These are phyloP conservation scores for Fulvia fulva DNA, from an alignment of 2,329 filamentous ascomycete genomes.

Conservation along the genomic window DNA sequence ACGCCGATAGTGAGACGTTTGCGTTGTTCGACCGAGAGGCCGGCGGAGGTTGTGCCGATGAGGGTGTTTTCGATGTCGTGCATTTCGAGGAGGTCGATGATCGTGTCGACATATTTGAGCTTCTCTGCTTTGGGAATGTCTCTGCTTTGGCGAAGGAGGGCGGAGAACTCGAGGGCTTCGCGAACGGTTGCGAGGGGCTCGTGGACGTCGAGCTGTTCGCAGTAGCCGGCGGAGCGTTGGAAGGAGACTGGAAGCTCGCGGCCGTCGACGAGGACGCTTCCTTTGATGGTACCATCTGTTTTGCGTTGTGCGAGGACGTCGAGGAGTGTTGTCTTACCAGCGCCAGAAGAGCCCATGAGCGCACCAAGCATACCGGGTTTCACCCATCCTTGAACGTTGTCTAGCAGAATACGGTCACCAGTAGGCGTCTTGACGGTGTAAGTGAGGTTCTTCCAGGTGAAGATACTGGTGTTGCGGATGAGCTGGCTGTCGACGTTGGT, in stretches of 20 bases:
- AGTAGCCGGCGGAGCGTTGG: slow-evolving; percentile 52
- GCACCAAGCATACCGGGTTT: slow-evolving; percentile 73
- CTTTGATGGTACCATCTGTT: slow-evolving; percentile 42
- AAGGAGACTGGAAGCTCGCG: slow-evolving; percentile 41
- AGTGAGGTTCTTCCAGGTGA: slow-evolving; percentile 82
- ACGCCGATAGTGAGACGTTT: slow-evolving; percentile 56
- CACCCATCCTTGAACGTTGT: slow-evolving; percentile 67
- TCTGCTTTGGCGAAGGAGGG: slow-evolving; percentile 58
- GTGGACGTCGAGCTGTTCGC: slow-evolving; percentile 64
- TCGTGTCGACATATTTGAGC: slow-evolving; percentile 63
- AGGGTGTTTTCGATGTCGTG: slow-evolving; percentile 62
- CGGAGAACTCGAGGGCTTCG: slow-evolving; percentile 64
- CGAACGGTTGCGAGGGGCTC: slow-evolving; percentile 63
- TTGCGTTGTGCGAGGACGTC: slow-evolving; percentile 43
- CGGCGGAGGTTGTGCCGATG: slow-evolving; percentile 57
- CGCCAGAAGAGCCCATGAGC: slow-evolving; percentile 73
- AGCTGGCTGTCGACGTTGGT: slow-evolving; percentile 34
- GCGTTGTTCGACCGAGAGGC: slow-evolving; percentile 52
- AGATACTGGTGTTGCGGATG: slow-evolving; percentile 61
- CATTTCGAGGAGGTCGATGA: slow-evolving; percentile 62
- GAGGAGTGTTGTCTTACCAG: slow-evolving; percentile 40
- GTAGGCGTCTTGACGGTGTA: slow-evolving; percentile 61
- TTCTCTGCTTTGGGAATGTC: slow-evolving; percentile 59
- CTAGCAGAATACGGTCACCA: slow-evolving; percentile 47
- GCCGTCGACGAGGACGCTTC: slow-evolving; percentile 46